phyloP scores from a whole-genome alignment of 495 filamentous ascomycete genomes.

The Neurospora sp. region DNA sequence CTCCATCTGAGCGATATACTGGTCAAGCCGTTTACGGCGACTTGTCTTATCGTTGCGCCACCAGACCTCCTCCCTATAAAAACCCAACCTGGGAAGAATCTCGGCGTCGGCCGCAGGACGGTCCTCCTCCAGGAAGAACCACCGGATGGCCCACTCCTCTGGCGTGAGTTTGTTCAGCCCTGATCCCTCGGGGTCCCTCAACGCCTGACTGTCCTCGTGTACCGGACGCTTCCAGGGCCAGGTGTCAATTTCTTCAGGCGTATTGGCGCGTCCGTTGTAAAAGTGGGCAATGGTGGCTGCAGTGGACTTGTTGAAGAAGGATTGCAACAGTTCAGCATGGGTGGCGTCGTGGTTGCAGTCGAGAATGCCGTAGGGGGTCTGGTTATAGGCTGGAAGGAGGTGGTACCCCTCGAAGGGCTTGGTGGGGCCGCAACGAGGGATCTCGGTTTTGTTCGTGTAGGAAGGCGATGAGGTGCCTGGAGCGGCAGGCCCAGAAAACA shows the following conservation, averaged over 20 bases:
- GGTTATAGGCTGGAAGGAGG: neutral
- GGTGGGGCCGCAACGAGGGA: neutral
- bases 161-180: neutral
- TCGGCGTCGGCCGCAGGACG: neutral
- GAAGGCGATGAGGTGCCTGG: neutral
- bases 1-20: neutral
- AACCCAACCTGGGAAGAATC: neutral
- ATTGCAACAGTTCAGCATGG: neutral
- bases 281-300: neutral
- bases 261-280: neutral
- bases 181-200: neutral
- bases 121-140: neutral
- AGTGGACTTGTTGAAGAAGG: neutral
- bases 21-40: neutral
- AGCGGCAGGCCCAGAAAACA: neutral
- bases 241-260: neutral
- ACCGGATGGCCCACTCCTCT: neutral
- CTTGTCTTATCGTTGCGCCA: neutral
- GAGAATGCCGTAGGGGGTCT: neutral
- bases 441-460: neutral
- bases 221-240: neutral
- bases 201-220: neutral
- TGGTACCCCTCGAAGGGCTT: neutral
- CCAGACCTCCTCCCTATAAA: no score
- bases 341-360: neutral